Conservation (phyloP, 2,329 filamentous ascomycete species). For the Grosmannia clavigera region DNA sequence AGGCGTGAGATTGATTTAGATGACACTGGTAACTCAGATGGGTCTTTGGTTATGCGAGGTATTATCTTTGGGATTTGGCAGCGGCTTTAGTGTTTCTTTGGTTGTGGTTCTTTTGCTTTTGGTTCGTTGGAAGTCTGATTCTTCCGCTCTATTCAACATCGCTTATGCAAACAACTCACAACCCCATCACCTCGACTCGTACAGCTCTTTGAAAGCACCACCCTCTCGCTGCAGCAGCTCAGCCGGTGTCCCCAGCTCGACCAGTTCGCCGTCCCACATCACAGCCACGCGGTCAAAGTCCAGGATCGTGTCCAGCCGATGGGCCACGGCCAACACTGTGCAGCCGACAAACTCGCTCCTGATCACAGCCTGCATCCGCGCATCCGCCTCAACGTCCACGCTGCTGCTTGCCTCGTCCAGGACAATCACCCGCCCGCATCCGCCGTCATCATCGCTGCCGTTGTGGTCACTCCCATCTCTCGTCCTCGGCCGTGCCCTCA, state of each 20-base stretch:
- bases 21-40: too few relatives aligned
- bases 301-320: conserved; percentile 70
- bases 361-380: conserved; percentile 88
- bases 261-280: conserved; percentile 49
- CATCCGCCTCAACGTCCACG: conserved; percentile 89
- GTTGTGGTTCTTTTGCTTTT: too few relatives aligned
- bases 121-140: too few relatives aligned
- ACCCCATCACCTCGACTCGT: not conserved
- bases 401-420: conserved; percentile 98
- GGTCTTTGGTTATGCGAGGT: too few relatives aligned
- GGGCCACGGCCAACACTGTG: conserved; percentile 92
- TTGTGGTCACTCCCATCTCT: too few relatives aligned
- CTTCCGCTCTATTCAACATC: too few relatives aligned
- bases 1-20: not conserved
- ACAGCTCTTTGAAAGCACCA: not conserved
- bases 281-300: conserved; percentile 54
- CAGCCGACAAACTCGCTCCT: conserved; percentile 60
- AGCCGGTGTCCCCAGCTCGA: conserved; percentile 36
- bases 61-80: too few relatives aligned
- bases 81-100: too few relatives aligned
- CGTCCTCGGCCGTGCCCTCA: too few relatives aligned
- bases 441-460: too few relatives aligned
- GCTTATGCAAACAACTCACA: too few relatives aligned
- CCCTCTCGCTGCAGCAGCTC: not conserved
- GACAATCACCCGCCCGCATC: conserved; percentile 81